Base-by-base conservation (phyloP, 306 rosid species). In the Medicago arabica region DNA sequence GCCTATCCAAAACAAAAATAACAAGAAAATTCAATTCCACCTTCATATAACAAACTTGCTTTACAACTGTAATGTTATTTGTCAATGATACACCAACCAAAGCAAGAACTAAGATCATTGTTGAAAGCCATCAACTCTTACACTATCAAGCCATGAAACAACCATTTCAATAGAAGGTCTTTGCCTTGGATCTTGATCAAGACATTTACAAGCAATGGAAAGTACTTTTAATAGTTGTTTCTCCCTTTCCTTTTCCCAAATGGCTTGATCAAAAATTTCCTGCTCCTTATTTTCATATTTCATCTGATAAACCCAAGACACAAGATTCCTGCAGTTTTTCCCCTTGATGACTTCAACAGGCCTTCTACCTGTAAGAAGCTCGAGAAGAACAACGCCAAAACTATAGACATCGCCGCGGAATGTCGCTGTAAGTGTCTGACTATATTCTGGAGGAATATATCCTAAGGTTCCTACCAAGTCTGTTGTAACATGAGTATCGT, bases 351-450 rank as follows among this genome's bases (percentile, higher is more conserved):
- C 92, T 80, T 91, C 95, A 4, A 91, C 88, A 2, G 95, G 95
- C 87, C 97, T 86, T 75, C 88, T 82, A 17, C 91, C 83, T 0
- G 97, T 91, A 34, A 89, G 86, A 76, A 91, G 92, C 85, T 91
- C 95, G 1, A 91, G 88, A 80, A 91, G 92, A 71, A 91, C 97
- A n/a, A 91, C 94, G 0, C 97, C 97, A 1, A 87, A 89, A 82
- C 97, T 89, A 50, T 86, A 91, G 59, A 91, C 94, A 76, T 91
- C 97, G 0, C 97, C 97, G 60, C 91, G 81, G 80, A 84, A 87
- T 1, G 94, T 91, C 51, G 94, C 97, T 3, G 85, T 83, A 18
- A 86, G 78, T 23, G 97, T 83, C 80, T 91, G 97, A 76, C 94
- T 76, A 69, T 91, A 91, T 72, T 91, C 95, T 2, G 94, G 97